Evolutionary conservation across 2,329 filamentous ascomycete species (phyloP), one percentile per base, ranked within the genome.

Genomic region (Sclerotiophoma versabilis): DNA sequence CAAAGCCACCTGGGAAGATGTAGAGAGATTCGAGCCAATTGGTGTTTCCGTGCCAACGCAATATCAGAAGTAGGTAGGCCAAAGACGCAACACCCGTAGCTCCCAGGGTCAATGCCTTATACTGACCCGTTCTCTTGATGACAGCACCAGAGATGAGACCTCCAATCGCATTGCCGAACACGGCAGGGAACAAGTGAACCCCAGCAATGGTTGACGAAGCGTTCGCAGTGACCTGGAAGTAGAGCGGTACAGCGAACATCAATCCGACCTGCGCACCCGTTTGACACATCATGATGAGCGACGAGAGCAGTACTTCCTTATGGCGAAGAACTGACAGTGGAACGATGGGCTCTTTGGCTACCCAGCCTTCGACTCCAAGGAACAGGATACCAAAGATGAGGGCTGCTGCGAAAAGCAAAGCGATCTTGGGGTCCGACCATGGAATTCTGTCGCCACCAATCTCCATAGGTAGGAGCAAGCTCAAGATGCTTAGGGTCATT

Each of bases 201-300:
- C 82, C 82, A 0, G 87, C 86, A 1, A 77, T 74, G 0, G 87
- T 85, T 37, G 83, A 85, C 0, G 83, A 85, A 2, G 80, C 81
- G 0, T 79, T 75, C 5, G 81, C 75, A 0, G 87, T 87, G 1
- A 88, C 82, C 52, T 89, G 85, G 59, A 91, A 91, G 72, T 91
- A 91, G 0, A 91, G 72, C 0, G 88, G 88, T 0, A 90, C 81
- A 0, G 82, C 81, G 48, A 86, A 87, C 83, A 90, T 86, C 66
- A 87, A 78, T 73, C 80, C 82, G 8, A 85, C 70, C 63, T 91
- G 88, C 0, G 85, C 83, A 1, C 80, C 79, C 0, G 77, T 74
- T 57, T 89, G 86, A 0, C 83, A 73, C 2, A 76, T 74, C 19
- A 79, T 77, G 30, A 87, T 81, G 0, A 82, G 53, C 52, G 84